These are phyloP conservation scores for Emericellopsis atlantica DNA, from an alignment of 2,329 filamentous ascomycete genomes.

Conservation along the genomic window DNA sequence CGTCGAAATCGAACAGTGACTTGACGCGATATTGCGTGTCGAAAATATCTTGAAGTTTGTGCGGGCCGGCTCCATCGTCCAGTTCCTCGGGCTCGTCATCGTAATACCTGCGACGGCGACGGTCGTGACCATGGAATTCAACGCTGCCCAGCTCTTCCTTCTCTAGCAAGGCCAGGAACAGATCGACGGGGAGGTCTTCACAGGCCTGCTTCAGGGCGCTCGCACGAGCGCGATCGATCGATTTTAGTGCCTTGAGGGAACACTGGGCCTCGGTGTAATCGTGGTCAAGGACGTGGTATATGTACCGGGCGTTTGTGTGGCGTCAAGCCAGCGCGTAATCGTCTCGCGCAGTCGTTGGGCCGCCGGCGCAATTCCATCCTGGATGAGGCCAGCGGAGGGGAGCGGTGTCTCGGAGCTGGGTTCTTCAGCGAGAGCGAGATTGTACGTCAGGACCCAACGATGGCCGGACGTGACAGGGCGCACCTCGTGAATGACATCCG, in stretches of 20 bases:
- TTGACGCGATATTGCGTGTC: conserved; percentile 7
- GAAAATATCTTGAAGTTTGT: conserved; percentile 6
- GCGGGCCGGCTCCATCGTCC: conserved; percentile 4
- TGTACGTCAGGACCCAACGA: conserved; percentile 39
- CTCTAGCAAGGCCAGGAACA: conserved; percentile 19
- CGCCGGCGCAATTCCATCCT: too few species aligned
- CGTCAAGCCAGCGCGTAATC: conserved; percentile 11
- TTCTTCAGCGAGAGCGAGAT: conserved; percentile 20
- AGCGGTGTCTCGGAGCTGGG: background rate
- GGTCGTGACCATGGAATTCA: background rate
- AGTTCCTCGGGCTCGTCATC: conserved; percentile 3
- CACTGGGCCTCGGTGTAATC: conserved; percentile 18
- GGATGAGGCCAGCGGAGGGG: conserved; percentile 9
- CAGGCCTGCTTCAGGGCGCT: conserved; percentile 12
- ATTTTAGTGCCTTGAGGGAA: conserved; percentile 14
- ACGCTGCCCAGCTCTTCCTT: conserved; percentile 11
- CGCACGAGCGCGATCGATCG: conserved; percentile 11
- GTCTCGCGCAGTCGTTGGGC: too few species aligned
- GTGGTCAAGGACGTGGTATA: conserved; percentile 19
- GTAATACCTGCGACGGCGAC: conserved; percentile 1
- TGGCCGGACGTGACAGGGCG: conserved; percentile 30
- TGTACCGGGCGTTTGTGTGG: conserved; percentile 2
- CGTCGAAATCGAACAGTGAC: conserved; percentile 11
- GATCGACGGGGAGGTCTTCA: conserved; percentile 11
- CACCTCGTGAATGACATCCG: conserved; percentile 39